Evolutionary conservation across 1,284 basidiomycete species (phyloP).

Genomic region (Psilocybe mexicana): DNA sequence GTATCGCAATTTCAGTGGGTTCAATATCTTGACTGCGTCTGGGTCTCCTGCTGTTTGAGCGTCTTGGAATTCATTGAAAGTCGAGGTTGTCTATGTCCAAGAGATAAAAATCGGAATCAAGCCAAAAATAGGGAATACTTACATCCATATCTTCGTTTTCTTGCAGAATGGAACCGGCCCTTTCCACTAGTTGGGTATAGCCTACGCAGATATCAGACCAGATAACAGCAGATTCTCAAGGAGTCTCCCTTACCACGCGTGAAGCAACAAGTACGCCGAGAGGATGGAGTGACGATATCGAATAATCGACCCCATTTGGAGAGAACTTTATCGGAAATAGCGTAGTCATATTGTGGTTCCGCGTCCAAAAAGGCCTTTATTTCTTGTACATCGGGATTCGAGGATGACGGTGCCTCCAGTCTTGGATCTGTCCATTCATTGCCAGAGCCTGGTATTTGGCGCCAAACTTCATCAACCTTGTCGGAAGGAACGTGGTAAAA

Average conservation of each 20-base stretch:
- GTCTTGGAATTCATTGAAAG: slow-evolving; percentile 59
- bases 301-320: slow-evolving; percentile 75
- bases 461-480: slow-evolving; percentile 36
- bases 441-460: slow-evolving; percentile 52
- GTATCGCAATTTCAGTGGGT: slow-evolving; percentile 63
- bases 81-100: slow-evolving; percentile 52
- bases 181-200: slow-evolving; percentile 74
- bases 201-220: slow-evolving; percentile 39
- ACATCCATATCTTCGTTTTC: slow-evolving; percentile 67
- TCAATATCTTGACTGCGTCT: slow-evolving; percentile 54
- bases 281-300: slow-evolving; percentile 69
- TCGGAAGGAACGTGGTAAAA: slow-evolving; percentile 29
- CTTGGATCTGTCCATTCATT: slow-evolving; percentile 45
- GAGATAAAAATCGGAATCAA: background rate
- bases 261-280: slow-evolving; percentile 71
- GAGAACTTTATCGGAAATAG: slow-evolving; percentile 63
- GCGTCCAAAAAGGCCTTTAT: slow-evolving; percentile 56
- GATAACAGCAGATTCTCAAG: background rate
- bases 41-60: slow-evolving; percentile 40
- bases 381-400: slow-evolving; percentile 20
- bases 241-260: slow-evolving; percentile 55
- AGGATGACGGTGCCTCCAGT: slow-evolving; percentile 4
- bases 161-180: slow-evolving; percentile 74
- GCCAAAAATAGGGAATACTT: slow-evolving; percentile 22
- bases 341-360: slow-evolving; percentile 19